phyloP scores from a whole-genome alignment of 441 rosid species.

The Theobroma grandiflorum region DNA sequence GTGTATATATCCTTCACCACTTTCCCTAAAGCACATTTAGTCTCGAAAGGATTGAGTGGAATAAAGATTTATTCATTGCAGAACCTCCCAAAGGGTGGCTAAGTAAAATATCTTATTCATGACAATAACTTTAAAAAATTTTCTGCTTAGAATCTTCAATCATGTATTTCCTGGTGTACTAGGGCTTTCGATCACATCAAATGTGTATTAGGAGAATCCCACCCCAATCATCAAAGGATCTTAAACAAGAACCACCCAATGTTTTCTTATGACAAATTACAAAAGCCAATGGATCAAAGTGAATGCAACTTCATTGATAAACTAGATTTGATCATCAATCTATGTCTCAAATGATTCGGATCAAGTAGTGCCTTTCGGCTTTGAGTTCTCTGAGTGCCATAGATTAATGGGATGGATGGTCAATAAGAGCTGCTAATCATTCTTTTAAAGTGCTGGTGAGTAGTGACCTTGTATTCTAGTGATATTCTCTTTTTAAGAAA shows the following conservation, averaged over 20 bases:
- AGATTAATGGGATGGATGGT: not conserved
- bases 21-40: not conserved
- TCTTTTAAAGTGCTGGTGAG: not conserved
- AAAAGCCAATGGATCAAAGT: not conserved
- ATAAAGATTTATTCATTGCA: constrained; percentile 9
- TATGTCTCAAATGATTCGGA: not conserved
- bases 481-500: not conserved
- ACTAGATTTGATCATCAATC: not conserved
- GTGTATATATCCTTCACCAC: not conserved
- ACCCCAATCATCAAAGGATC: not conserved
- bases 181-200: not conserved
- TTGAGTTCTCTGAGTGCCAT: not conserved
- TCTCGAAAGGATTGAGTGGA: not conserved
- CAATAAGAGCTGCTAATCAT: not conserved
- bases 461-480: too few relatives aligned
- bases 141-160: not conserved
- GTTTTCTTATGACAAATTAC: not conserved
- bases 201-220: not conserved
- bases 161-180: not conserved
- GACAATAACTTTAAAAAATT: not conserved
- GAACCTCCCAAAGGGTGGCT: constrained; percentile 1
- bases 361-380: not conserved
- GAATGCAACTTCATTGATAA: not conserved
- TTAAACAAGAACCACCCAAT: not conserved
- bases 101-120: not conserved